Conservation (phyloP, 768 basidiomycete species). For the Mycena leptocephala region DNA sequence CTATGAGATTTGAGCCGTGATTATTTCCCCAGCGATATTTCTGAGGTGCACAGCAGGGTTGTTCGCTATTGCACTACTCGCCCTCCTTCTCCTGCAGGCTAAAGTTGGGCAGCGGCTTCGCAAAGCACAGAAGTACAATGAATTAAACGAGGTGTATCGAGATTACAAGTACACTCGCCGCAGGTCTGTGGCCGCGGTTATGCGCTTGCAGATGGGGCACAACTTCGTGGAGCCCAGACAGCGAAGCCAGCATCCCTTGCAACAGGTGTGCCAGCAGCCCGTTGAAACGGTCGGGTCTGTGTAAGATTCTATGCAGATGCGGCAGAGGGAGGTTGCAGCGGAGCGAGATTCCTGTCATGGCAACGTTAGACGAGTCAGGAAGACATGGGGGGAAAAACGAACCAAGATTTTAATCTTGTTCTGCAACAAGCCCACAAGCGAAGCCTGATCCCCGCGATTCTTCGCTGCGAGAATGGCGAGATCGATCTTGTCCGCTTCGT, state of each 20-base stretch:
- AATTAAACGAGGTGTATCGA: background rate
- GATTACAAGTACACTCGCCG: constrained; percentile 80
- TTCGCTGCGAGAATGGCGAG: constrained; percentile 66
- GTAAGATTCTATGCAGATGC: constrained; percentile 87
- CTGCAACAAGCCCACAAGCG: constrained; percentile 71
- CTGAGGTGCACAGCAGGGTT: too few relatives aligned
- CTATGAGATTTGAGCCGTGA: too few relatives aligned
- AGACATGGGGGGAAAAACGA: constrained; percentile 41
- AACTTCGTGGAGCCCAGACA: constrained; percentile 87
- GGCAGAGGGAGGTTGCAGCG: constrained; percentile 69
- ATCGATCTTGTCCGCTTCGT: constrained; percentile 64
- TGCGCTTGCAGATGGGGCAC: constrained; percentile 91
- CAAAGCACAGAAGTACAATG: background rate
- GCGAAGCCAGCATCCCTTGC: constrained; percentile 87
- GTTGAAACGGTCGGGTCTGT: constrained; percentile 86
- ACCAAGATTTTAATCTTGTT: constrained; percentile 74
- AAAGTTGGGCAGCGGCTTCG: too few relatives aligned
- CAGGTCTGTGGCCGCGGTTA: constrained; percentile 83
- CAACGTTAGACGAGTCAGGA: constrained; percentile 19
- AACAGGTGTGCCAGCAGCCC: constrained; percentile 92
- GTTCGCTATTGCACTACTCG: too few relatives aligned
- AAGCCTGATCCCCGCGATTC: constrained; percentile 62
- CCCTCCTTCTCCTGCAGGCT: too few relatives aligned
- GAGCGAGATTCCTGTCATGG: constrained; percentile 61
- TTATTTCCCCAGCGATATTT: too few relatives aligned